These are phyloP conservation scores for Zoysia matrella DNA, from an alignment of 202 grass and related monocot genomes.

Conservation along the genomic window DNA sequence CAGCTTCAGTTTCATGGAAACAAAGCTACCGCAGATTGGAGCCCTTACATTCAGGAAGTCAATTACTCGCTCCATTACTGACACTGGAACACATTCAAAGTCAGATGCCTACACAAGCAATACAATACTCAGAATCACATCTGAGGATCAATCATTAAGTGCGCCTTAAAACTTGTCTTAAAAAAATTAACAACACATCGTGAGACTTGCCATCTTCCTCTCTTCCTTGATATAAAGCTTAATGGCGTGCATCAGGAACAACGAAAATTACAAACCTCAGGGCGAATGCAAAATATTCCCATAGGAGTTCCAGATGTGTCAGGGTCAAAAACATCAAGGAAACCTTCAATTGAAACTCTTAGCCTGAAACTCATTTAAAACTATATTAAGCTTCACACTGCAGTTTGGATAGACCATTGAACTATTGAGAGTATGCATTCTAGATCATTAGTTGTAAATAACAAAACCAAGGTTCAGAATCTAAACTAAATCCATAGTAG, in stretches of 20 bases:
- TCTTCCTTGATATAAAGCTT: not conserved
- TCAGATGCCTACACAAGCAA: slow-evolving; percentile 63
- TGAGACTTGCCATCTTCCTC: not conserved
- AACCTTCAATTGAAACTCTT: slow-evolving; percentile 84
- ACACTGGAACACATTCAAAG: slow-evolving; percentile 94
- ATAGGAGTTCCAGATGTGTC: slow-evolving; percentile 65
- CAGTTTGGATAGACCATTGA: not conserved
- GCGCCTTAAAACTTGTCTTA: not conserved
- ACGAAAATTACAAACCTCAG: slow-evolving; percentile 67
- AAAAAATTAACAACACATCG: no score
- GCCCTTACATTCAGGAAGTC: slow-evolving; percentile 89
- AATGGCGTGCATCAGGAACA: not conserved
- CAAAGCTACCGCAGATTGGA: slow-evolving; percentile 26
- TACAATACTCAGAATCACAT: slow-evolving; percentile 25
- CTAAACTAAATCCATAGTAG: not conserved
- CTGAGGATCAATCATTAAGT: slow-evolving; percentile 2
- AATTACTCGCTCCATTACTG: slow-evolving; percentile 80
- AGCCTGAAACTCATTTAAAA: slow-evolving; percentile 67
- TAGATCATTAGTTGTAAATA: slow-evolving; percentile 9
- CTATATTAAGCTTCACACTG: not conserved
- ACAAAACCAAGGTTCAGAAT: slow-evolving; percentile 16
- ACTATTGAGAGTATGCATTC: not conserved
- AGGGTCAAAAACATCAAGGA: slow-evolving; percentile 88
- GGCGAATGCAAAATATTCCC: slow-evolving; percentile 71
- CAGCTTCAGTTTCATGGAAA: slow-evolving; percentile 25